Conservation (phyloP, 2,329 filamentous ascomycete genomes). For the Fusarium pininemorale region DNA sequence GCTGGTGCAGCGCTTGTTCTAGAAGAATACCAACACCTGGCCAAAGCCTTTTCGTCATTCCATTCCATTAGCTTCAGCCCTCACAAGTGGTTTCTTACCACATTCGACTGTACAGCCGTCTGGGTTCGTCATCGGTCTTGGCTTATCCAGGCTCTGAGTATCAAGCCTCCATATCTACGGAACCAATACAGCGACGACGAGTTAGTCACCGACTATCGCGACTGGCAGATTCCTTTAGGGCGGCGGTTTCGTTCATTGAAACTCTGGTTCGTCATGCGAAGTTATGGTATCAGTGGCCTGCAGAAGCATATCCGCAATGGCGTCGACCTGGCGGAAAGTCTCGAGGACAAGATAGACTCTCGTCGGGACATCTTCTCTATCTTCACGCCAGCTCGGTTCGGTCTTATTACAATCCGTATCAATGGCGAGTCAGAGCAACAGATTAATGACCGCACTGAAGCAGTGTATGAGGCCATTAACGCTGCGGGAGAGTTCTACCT, state of each 20-base stretch:
- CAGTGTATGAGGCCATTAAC: constrained; percentile 80
- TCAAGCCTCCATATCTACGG: constrained; percentile 81
- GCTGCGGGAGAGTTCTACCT: constrained; percentile 80
- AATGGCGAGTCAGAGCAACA: constrained; percentile 56
- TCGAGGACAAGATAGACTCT: constrained; percentile 67
- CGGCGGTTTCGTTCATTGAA: constrained; percentile 89
- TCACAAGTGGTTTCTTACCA: constrained; percentile 97
- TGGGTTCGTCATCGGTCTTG: constrained; percentile 79
- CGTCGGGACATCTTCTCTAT: constrained; percentile 79
- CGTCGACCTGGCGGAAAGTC: constrained; percentile 74
- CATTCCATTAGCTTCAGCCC: constrained; percentile 96
- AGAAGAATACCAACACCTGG: constrained; percentile 79
- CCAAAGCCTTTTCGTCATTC: constrained; percentile 69
- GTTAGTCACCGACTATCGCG: constrained; percentile 91
- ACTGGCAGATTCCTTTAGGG: constrained; percentile 96
- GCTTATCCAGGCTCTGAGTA: constrained; percentile 81
- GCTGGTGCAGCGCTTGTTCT: constrained; percentile 86
- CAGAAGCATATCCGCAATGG: constrained; percentile 76
- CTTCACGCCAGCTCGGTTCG: constrained; percentile 78
- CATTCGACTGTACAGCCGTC: constrained; percentile 86
- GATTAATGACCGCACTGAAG: constrained; percentile 74
- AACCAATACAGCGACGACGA: constrained; percentile 84
- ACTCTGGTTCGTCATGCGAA: constrained; percentile 92
- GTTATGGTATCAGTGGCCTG: constrained; percentile 81
- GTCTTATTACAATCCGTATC: constrained; percentile 79